Evolutionary conservation across 768 basidiomycete genomes (phyloP).

Genomic region (Boletus subcaerulescens): DNA sequence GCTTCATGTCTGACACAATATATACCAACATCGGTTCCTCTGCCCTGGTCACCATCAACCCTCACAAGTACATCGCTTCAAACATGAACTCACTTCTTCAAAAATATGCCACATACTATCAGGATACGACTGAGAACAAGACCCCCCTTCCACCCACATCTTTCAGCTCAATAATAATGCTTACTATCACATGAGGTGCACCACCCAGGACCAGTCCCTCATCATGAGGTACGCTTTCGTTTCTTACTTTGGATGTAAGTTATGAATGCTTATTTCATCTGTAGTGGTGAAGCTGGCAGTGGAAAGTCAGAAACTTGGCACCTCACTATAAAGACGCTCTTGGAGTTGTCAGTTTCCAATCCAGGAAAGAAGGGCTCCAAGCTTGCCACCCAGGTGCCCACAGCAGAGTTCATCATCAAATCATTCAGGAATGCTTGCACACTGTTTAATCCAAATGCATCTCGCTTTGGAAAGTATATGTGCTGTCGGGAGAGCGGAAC

Average conservation of each 20-base stretch:
- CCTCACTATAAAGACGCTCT: too few species aligned
- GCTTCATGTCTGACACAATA: conserved; percentile 80
- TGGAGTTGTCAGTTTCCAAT: too few species aligned
- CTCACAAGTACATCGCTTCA: conserved; percentile 82
- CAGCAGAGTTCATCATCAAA: too few species aligned
- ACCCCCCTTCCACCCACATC: conserved; percentile 70
- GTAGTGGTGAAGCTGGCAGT: too few species aligned
- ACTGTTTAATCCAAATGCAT: too few species aligned
- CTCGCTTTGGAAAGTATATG: too few species aligned
- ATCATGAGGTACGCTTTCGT: conserved; percentile 66
- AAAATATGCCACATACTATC: conserved; percentile 84
- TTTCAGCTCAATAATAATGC: conserved; percentile 90
- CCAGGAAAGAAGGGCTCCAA: too few species aligned
- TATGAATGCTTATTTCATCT: conserved; percentile 6
- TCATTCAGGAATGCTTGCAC: too few species aligned
- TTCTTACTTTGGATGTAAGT: background rate
- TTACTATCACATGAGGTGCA: conserved; percentile 95
- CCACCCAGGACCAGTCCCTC: conserved; percentile 89
- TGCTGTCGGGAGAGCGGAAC: conserved; percentile 93
- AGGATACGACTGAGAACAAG: conserved; percentile 66
- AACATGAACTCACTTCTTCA: conserved; percentile 83
- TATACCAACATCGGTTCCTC: conserved; percentile 75
- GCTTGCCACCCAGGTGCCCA: too few species aligned
- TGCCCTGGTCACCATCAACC: conserved; percentile 83
- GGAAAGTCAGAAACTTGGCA: too few species aligned